phyloP scores from a whole-genome alignment of 345 rosid species.

The Turritis glabra region DNA sequence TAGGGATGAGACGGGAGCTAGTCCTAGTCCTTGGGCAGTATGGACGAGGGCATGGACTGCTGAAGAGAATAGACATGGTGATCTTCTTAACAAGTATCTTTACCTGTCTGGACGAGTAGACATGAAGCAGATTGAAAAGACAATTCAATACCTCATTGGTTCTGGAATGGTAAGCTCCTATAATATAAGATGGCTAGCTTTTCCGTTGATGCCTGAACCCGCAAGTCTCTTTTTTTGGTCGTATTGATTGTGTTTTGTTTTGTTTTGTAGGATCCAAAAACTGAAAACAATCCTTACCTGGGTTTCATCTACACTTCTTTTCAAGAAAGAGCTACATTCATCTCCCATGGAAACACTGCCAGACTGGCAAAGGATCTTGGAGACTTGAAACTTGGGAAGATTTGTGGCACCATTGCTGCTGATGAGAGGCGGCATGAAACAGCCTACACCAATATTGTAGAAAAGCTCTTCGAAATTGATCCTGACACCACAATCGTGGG shows the following conservation, averaged over 20 bases:
- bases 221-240: neutral
- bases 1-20: constrained; percentile 41
- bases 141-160: constrained; percentile 50
- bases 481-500: constrained; percentile 50
- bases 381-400: constrained; percentile 50
- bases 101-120: constrained; percentile 62
- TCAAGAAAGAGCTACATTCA: constrained; percentile 66
- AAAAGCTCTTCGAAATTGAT: constrained; percentile 54
- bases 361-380: constrained; percentile 43
- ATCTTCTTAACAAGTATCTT: constrained; percentile 63
- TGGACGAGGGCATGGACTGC: constrained; percentile 69
- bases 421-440: constrained; percentile 64
- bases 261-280: constrained; percentile 53
- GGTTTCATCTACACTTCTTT: constrained; percentile 64
- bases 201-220: too few relatives aligned
- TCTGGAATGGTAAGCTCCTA: constrained; percentile 42
- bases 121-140: constrained; percentile 58
- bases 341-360: constrained; percentile 62
- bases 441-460: constrained; percentile 55
- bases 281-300: constrained; percentile 54
- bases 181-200: neutral
- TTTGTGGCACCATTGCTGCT: constrained; percentile 61
- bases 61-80: constrained; percentile 64
- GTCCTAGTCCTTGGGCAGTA: constrained; percentile 52
- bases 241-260: neutral